A percentile compares a stretch with the other conserved stretches of the same genome.
Evolutionary conservation across 805 yeast species (phyloP).

Genomic region (Candida caryicola): DNA sequence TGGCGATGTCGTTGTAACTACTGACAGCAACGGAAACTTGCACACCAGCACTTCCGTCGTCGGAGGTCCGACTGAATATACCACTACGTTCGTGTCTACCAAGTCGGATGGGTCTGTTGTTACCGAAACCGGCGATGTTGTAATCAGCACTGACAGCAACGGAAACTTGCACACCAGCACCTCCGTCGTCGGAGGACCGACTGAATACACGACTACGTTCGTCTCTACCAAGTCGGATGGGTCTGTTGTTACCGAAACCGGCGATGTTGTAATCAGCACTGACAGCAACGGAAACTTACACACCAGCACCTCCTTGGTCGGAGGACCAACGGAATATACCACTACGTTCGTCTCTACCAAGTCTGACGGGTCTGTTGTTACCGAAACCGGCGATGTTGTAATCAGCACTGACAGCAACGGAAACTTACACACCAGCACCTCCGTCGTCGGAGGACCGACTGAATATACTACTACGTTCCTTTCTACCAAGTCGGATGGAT

Average conservation of each 20-base stretch:
- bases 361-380: conserved; percentile 13
- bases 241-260: conserved; percentile 14
- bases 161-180: conserved; percentile 16
- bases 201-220: conserved; percentile 17
- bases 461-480: conserved; percentile 17
- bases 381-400: conserved; percentile 18
- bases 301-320: conserved; percentile 12
- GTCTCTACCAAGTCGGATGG: conserved; percentile 15
- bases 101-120: conserved; percentile 12
- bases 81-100: conserved; percentile 17
- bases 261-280: conserved; percentile 17
- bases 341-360: conserved; percentile 15
- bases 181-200: conserved; percentile 4
- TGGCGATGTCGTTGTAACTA: conserved; percentile 7
- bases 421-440: conserved; percentile 12
- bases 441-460: conserved; percentile 4
- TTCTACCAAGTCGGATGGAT: conserved; percentile 14
- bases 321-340: conserved; percentile 12
- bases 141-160: conserved; percentile 15
- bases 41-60: conserved; percentile 13
- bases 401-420: conserved; percentile 17
- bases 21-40: conserved; percentile 14
- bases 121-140: conserved; percentile 19
- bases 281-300: conserved; percentile 14
- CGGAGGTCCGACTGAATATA: conserved; percentile 8